Evolutionary conservation across 805 yeast species (phyloP).

Genomic region (Metschnikowia rubicola): DNA sequence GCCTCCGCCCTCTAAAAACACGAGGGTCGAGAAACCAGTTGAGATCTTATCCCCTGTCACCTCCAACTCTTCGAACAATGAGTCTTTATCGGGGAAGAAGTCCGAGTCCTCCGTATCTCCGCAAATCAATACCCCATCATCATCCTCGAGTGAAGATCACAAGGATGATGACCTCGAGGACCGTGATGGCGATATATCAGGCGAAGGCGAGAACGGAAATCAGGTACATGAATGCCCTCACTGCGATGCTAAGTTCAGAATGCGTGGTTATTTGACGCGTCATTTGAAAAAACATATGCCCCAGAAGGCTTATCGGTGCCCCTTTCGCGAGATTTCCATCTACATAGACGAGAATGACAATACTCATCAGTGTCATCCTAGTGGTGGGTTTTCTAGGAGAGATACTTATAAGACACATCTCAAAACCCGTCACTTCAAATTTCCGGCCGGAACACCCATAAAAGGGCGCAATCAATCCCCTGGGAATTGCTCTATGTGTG

Average conservation of each 20-base stretch:
- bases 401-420: constrained; percentile 59
- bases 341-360: constrained; percentile 38
- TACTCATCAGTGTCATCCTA: constrained; percentile 50
- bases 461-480: constrained; percentile 39
- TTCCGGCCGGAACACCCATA: constrained; percentile 53
- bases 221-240: constrained; percentile 42
- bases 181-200: constrained; percentile 3
- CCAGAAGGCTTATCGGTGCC: constrained; percentile 53
- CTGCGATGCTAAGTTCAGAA: constrained; percentile 48
- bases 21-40: constrained; percentile 4
- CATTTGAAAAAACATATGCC: constrained; percentile 51
- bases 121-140: constrained; percentile 30
- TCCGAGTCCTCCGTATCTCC: constrained; percentile 17
- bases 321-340: constrained; percentile 41
- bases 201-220: constrained; percentile 16
- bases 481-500: constrained; percentile 57
- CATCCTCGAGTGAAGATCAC: constrained; percentile 24
- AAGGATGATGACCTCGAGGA: constrained; percentile 16
- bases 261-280: constrained; percentile 53
- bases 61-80: constrained; percentile 32
- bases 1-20: constrained; percentile 1
- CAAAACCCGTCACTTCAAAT: constrained; percentile 53
- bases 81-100: constrained; percentile 25
- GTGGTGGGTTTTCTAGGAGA: constrained; percentile 57
- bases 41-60: constrained; percentile 34